Evolutionary conservation across 441 rosid species (phyloP).

Genomic region (Gossypium schwendimanii): DNA sequence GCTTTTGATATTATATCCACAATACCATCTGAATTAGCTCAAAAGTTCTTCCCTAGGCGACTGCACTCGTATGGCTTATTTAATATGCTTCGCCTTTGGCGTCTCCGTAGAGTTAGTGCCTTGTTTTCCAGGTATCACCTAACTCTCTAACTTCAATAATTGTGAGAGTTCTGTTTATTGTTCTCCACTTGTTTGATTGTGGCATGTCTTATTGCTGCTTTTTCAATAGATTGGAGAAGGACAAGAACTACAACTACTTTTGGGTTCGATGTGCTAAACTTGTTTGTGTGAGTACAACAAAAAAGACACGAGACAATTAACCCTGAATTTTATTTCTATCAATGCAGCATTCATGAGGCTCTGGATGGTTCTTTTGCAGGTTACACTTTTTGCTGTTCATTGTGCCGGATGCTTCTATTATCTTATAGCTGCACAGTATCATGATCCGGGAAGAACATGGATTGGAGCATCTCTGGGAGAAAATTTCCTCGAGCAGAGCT

Average conservation of each 20-base stretch:
- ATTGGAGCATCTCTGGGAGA: conserved; percentile 39
- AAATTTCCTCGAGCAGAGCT: conserved; percentile 28
- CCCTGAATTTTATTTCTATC: neutral
- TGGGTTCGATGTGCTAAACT: conserved; percentile 72
- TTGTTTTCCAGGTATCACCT: conserved; percentile 45
- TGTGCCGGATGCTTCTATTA: conserved; percentile 65
- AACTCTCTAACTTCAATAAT: neutral
- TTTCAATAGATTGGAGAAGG: conserved; percentile 58
- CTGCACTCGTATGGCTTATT: conserved; percentile 45
- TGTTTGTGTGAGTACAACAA: conserved; percentile 40
- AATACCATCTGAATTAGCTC: conserved; percentile 54
- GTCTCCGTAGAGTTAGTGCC: conserved; percentile 70
- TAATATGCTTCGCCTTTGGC: conserved; percentile 84
- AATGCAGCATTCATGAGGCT: neutral
- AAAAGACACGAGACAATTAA: neutral
- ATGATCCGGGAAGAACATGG: conserved; percentile 47
- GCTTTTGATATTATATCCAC: conserved; percentile 55
- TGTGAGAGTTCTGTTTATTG: neutral
- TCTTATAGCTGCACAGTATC: conserved; percentile 51
- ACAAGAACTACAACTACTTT: conserved; percentile 58
- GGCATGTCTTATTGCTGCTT: conserved; percentile 10
- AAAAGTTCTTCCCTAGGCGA: conserved; percentile 38
- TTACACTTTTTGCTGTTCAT: conserved; percentile 62
- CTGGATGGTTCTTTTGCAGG: conserved; percentile 28
- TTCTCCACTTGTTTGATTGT: neutral